Evolutionary conservation across 2,329 filamentous ascomycete species (phyloP).

Genomic region (Diplodia mutila): DNA sequence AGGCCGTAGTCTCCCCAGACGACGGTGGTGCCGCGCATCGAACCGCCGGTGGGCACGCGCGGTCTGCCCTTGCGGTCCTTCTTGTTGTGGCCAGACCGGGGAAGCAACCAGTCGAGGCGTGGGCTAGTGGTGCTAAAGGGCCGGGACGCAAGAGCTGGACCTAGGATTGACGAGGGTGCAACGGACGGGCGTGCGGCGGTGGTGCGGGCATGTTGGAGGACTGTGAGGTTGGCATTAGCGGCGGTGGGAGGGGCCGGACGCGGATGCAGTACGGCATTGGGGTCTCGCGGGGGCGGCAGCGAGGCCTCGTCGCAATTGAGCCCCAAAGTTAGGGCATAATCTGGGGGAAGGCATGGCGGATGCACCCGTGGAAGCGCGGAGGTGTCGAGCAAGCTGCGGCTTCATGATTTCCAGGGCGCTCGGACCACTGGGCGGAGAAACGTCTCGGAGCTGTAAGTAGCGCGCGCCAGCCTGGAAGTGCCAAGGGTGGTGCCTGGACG

Average conservation of each 20-base stretch:
- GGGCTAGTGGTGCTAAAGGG: conserved; percentile 73
- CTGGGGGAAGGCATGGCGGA: conserved; percentile 47
- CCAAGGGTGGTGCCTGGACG: background rate
- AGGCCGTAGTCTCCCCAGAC: conserved; percentile 96
- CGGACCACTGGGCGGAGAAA: conserved; percentile 19
- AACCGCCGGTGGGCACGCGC: conserved; percentile 87
- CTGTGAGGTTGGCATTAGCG: conserved; percentile 12
- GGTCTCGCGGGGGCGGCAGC: conserved; percentile 27
- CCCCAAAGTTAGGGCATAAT: conserved; percentile 40
- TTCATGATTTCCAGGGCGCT: conserved; percentile 20
- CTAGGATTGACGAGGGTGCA: conserved; percentile 33
- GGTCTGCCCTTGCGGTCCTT: conserved; percentile 89
- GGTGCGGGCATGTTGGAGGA: conserved; percentile 28
- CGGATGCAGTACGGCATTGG: conserved; percentile 7
- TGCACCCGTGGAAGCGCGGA: conserved; percentile 24
- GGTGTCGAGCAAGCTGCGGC: conserved; percentile 28
- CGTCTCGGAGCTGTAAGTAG: conserved; percentile 10
- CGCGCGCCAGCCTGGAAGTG: background rate
- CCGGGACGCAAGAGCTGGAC: conserved; percentile 44
- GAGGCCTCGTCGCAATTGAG: conserved; percentile 38
- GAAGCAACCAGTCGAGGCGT: conserved; percentile 76
- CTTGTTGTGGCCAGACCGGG: conserved; percentile 76
- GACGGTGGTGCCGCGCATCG: conserved; percentile 88
- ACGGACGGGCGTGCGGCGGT: conserved; percentile 27
- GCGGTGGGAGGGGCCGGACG: background rate